Evolutionary conservation across 192 early-diverging fungal species (phyloP).

Genomic region (Hyaloraphidium curvatum): DNA sequence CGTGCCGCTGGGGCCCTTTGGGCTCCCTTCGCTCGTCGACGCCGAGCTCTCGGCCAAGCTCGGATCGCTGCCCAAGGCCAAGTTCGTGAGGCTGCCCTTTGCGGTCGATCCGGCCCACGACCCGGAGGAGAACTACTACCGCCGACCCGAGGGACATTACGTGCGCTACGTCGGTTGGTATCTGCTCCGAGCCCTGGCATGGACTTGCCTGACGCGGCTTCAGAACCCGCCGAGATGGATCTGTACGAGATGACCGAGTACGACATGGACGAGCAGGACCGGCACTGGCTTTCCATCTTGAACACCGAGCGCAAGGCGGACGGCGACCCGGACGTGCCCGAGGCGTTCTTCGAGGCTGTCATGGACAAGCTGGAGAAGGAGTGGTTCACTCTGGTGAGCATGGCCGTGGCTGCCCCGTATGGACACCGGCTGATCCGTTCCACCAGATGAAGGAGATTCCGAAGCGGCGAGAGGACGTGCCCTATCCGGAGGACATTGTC

Average conservation of each 20-base stretch:
- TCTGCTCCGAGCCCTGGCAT: no score
- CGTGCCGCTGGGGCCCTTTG: background rate
- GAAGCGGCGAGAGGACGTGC: slow-evolving; percentile 28
- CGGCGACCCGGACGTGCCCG: slow-evolving; percentile 24
- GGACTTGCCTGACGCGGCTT: no score
- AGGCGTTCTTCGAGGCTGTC: slow-evolving; percentile 58
- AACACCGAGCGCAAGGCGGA: slow-evolving; percentile 42
- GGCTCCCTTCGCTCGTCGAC: slow-evolving; percentile 1
- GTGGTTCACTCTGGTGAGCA: slow-evolving; percentile 77
- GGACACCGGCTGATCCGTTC: background rate
- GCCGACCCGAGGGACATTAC: slow-evolving; percentile 47
- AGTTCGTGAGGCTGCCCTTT: slow-evolving; percentile 17
- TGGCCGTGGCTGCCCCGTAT: background rate
- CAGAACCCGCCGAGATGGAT: slow-evolving; percentile 36
- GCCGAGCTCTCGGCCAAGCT: slow-evolving; percentile 11
- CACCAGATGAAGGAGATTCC: slow-evolving; percentile 59
- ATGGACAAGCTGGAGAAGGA: slow-evolving; percentile 88
- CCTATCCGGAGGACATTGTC: slow-evolving; percentile 59
- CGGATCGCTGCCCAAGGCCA: slow-evolving; percentile 20
- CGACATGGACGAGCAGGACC: slow-evolving; percentile 95
- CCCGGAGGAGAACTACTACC: slow-evolving; percentile 19
- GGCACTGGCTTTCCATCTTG: slow-evolving; percentile 45
- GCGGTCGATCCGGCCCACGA: slow-evolving; percentile 9
- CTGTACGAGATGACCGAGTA: slow-evolving; percentile 54
- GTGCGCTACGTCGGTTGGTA: no score